Evolutionary conservation across 2,329 filamentous ascomycete species (phyloP), one percentile per base, ranked within the genome.

Genomic region (Sphaerulina vaccinii): DNA sequence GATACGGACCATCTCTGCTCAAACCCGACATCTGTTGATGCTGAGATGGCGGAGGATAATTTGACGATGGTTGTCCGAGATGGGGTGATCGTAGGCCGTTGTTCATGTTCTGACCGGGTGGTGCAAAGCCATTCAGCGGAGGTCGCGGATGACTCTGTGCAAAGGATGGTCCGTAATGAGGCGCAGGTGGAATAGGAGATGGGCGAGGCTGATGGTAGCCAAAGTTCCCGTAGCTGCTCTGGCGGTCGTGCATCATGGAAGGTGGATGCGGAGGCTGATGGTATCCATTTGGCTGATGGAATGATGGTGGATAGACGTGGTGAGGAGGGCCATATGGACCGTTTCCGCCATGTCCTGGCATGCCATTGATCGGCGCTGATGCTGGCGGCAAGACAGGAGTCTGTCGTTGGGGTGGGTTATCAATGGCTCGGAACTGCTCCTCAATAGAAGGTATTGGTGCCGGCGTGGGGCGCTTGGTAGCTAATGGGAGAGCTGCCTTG

Each of bases 51-150:
- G 53, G 51, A 11, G 54, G 55, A 37, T 51, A 56, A 9, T 42
- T 51, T 21, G 58, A 51, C 19, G 60, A 58, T 16, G 48, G 69
- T 1, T 68, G 66, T 49, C 68, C 56, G 21, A 63, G 47, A 24
- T 53, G 70, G 21, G 71, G 68, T 19, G 71, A 71, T 36, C 67
- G 66, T 58, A 72, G 59, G 29, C 72, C 44, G n/a, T 38, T 69
- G 49, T 72, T 72, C 23, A 60, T 19, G 40, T 59, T 43, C 35
- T 53, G 57, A 36, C 37, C 49, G 24, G 45, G 51, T 23, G 68
- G 68, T 5, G 68, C 63, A 33, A 51, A 58, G 21, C 50, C 51
- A 39, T 59, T 61, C 51, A 55, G 33, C 18, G 51, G 49, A 10
- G 55, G 45, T 24, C 47, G 53, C 45, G 46, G 56, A 16, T 39